Evolutionary conservation across 495 filamentous ascomycete species (phyloP).

Genomic region (Penicillium simplicissimum): DNA sequence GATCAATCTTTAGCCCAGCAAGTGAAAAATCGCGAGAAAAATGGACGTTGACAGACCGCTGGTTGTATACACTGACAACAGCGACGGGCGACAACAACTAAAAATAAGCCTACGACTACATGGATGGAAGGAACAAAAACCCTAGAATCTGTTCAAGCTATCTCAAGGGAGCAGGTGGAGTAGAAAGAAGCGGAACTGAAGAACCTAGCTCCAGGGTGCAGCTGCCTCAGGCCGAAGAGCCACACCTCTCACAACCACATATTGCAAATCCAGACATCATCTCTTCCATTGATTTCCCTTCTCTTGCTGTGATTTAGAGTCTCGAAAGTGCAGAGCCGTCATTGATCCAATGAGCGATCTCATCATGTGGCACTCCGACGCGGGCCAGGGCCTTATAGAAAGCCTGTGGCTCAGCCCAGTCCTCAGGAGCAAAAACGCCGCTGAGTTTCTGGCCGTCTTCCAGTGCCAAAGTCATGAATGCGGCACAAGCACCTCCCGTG

Average conservation of each 20-base stretch:
- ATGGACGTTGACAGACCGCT: not conserved
- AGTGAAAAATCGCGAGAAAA: not conserved
- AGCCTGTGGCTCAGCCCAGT: not conserved
- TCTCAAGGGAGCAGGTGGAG: not conserved
- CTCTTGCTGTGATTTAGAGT: not conserved
- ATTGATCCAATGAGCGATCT: not conserved
- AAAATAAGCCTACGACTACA: not conserved
- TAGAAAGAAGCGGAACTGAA: not conserved
- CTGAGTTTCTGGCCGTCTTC: constrained; percentile 3
- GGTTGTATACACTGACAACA: not conserved
- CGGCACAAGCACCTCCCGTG: not conserved
- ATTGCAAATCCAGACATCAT: not conserved
- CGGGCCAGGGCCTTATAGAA: constrained; percentile 2
- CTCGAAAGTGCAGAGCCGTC: not conserved
- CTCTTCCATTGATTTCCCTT: not conserved
- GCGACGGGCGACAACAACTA: not conserved
- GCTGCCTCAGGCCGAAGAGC: not conserved
- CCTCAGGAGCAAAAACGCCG: not conserved
- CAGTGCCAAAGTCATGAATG: constrained; percentile 1
- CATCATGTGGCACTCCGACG: constrained; percentile 4
- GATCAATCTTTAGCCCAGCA: not conserved
- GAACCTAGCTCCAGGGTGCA: not conserved
- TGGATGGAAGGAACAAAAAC: not conserved
- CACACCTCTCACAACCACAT: not conserved
- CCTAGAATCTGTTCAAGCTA: not conserved